A percentile compares a stretch with the other conserved stretches of the same genome.
Conservation (phyloP, 2,329 filamentous ascomycete species). For the Alternaria dauci region DNA sequence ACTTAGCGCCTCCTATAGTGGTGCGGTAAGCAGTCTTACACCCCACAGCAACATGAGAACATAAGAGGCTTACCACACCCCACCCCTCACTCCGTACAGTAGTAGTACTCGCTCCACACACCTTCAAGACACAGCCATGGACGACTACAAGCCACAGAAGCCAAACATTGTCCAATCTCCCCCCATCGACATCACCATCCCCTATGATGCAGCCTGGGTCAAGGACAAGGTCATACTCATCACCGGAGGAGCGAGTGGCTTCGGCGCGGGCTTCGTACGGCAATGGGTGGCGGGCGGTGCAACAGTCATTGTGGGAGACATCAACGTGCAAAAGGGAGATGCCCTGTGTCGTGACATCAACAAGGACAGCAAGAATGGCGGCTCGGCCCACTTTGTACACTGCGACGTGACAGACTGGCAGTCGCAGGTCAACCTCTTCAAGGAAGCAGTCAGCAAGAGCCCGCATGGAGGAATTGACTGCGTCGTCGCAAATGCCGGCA, state of each 20-base stretch:
- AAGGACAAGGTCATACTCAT: slow-evolving; percentile 50
- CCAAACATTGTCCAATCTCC: slow-evolving; percentile 47
- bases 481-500: slow-evolving; percentile 73
- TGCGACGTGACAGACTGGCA: slow-evolving; percentile 73
- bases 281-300: slow-evolving; percentile 56
- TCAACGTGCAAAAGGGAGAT: slow-evolving; percentile 64
- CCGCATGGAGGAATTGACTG: slow-evolving; percentile 66
- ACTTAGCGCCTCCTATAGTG: no score
- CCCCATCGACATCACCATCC: slow-evolving; percentile 47
- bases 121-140: slow-evolving; percentile 24
- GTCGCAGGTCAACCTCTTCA: slow-evolving; percentile 70
- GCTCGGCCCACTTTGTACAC: slow-evolving; percentile 64
- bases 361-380: slow-evolving; percentile 48
- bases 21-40: no score
- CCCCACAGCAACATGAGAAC: no score
- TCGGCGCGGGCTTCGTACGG: slow-evolving; percentile 50
- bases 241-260: slow-evolving; percentile 52
- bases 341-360: slow-evolving; percentile 64
- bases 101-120: no score
- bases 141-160: slow-evolving; percentile 30
- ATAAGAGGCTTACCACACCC: background rate
- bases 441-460: slow-evolving; percentile 63
- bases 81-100: no score
- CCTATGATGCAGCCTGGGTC: slow-evolving; percentile 50
- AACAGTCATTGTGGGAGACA: slow-evolving; percentile 69